Conservation (phyloP, 352 stramenopile species). For the Discostella stelligera region DNA sequence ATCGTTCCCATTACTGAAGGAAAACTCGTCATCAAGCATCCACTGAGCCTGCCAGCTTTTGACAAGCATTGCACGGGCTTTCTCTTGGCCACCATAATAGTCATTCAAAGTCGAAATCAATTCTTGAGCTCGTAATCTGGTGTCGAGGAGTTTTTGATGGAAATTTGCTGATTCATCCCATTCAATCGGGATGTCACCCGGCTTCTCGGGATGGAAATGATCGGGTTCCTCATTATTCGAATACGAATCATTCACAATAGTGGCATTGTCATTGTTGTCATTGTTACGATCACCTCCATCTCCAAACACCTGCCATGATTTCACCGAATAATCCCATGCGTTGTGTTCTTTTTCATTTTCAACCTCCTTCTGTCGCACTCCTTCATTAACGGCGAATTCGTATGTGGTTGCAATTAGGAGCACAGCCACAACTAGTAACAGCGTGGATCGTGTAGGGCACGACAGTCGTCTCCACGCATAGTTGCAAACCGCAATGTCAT, state of each 20-base stretch:
- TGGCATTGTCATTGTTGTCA: neutral
- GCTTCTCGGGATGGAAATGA: neutral
- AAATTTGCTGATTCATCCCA: neutral
- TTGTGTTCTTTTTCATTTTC: neutral
- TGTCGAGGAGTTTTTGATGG: slow-evolving; percentile 14
- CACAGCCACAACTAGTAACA: neutral
- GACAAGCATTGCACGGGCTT: slow-evolving; percentile 37
- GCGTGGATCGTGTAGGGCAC: neutral
- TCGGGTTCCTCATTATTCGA: too few relatives aligned
- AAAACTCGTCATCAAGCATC: slow-evolving; percentile 30
- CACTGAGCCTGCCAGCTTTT: slow-evolving; percentile 37
- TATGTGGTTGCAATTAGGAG: neutral
- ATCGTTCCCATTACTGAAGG: neutral
- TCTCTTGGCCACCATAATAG: slow-evolving; percentile 43
- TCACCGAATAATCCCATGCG: neutral
- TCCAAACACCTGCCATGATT: neutral
- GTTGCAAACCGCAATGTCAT: neutral
- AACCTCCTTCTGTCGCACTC: neutral
- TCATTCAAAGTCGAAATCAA: slow-evolving; percentile 32
- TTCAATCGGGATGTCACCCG: neutral
- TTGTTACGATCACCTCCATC: neutral
- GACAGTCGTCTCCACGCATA: neutral
- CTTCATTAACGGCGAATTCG: slow-evolving; percentile 3
- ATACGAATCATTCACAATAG: too few relatives aligned
- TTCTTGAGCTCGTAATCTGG: slow-evolving; percentile 15